Evolutionary conservation across 2,329 filamentous ascomycete genomes (phyloP), one percentile per base, ranked within the genome.

Genomic region (Dactylella cylindrospora): DNA sequence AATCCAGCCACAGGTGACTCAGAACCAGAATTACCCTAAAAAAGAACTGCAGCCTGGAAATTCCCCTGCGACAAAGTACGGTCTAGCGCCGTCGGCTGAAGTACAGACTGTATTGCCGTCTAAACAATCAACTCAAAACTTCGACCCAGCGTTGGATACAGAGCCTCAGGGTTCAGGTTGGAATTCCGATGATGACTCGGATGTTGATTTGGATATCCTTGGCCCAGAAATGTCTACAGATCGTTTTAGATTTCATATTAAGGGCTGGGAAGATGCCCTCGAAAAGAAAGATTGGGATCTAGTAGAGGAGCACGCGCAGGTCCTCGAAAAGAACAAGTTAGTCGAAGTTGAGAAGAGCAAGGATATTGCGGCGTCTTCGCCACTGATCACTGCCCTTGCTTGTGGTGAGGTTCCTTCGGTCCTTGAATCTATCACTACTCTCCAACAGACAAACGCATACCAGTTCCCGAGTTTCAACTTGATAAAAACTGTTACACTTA

Each of bases 381-480:
- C 41, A 7, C 9, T 33, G 6, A 46, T 46, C 13, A n/a, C 51
- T 40, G 52, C 49, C 33, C 57, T 43, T 46, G 40, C 49, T 17
- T 50, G 46, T 26, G 20, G 40, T 9, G 29, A 17, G 12, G n/a
- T 26, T 13, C 33, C 13, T 3, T 32, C 33, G 10, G 41, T 38
- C 12, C 50, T 51, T 22, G 61, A 61, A 15, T 57, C 46, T 10
- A 57, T 53, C 3, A 47, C 31, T 22, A 61, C 32, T 20, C 31
- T 65, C 20, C 33, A 46, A 33, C 6, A 8, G 10, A n/a, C 28
- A 5, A 8, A 20, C 3, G 35, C 28, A 2, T 19, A 32, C 10
- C 29, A 6, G 2, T 13, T 32, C 19, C 12, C 4, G 4, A 33
- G 28, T 23, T 46, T 46, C 17, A 6, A 32, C 28, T n/a, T 46